Conservation (phyloP, 129 eudicot species). For the Cynara cardunculus region DNA sequence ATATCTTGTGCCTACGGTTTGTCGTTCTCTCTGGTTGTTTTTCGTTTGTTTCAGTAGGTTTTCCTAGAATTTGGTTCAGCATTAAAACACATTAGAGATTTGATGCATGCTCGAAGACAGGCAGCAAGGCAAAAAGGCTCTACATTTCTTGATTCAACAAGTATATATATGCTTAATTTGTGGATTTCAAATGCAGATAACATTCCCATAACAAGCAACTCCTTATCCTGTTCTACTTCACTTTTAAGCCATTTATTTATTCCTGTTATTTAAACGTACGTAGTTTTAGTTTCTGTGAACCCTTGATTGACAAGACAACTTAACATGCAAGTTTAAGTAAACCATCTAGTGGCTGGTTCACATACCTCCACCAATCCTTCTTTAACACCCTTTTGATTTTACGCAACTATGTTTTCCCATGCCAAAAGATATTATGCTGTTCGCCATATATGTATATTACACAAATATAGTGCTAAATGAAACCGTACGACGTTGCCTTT, state of each 20-base stretch:
- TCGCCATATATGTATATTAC: background rate
- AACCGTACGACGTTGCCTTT: conserved; percentile 1
- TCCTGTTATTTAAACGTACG: background rate
- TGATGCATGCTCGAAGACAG: background rate
- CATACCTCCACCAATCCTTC: background rate
- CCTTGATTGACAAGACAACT: conserved; percentile 14
- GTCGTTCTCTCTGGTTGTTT: conserved; percentile 10
- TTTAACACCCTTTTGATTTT: conserved; percentile 11
- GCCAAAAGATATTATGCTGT: conserved; percentile 14
- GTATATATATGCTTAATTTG: background rate
- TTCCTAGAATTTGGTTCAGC: background rate
- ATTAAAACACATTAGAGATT: background rate
- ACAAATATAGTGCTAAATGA: conserved; percentile 1
- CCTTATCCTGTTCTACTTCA: background rate
- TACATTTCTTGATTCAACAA: conserved; percentile 15
- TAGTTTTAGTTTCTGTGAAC: conserved; percentile 6
- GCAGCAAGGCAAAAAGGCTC: background rate
- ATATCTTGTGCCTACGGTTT: background rate
- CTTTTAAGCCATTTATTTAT: background rate
- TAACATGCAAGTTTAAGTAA: background rate
- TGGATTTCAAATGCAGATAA: background rate
- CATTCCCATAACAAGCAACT: conserved; percentile 13
- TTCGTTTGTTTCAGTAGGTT: background rate
- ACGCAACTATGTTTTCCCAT: conserved; percentile 21
- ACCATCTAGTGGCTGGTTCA: background rate